phyloP scores from a whole-genome alignment of 345 rosid species.

The Raphanus raphanistrum region DNA sequence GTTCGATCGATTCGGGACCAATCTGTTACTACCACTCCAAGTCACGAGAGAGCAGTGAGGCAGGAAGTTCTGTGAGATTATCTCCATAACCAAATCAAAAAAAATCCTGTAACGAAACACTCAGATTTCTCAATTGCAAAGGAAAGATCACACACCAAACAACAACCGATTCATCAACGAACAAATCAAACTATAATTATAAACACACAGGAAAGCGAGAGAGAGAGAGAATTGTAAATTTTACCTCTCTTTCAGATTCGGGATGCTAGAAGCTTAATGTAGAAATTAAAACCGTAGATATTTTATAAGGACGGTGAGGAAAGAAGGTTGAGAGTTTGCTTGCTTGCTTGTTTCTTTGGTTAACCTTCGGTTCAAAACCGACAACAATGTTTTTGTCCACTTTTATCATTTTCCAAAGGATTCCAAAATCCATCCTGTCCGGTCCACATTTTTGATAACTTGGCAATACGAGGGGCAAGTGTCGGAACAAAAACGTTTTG shows the following conservation, averaged over 20 bases:
- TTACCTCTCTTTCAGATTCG: not conserved
- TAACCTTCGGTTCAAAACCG: not conserved
- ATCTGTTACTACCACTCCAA: conserved; percentile 34
- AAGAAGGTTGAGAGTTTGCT: not conserved
- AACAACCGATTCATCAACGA: no score
- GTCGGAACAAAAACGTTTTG: not conserved
- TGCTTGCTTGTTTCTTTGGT: not conserved
- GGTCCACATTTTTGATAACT: not conserved
- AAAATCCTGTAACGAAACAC: conserved; percentile 33
- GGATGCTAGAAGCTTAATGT: not conserved
- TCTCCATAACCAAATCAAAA: conserved; percentile 51
- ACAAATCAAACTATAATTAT: no score
- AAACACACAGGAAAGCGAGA: no score
- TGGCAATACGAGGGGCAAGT: not conserved
- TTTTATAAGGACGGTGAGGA: not conserved
- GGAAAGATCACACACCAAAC: no score
- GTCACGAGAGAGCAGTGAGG: conserved; percentile 39
- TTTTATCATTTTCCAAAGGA: not conserved
- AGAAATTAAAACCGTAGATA: not conserved
- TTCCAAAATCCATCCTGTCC: not conserved
- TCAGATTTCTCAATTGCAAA: no score
- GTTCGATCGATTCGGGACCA: conserved; percentile 28
- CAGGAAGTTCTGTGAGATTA: conserved; percentile 48
- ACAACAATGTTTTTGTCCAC: not conserved
- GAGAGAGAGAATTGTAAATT: not conserved